Evolutionary conservation across 2,329 filamentous ascomycete genomes (phyloP), one percentile per base, ranked within the genome.

Genomic region (Apiospora sp.): DNA sequence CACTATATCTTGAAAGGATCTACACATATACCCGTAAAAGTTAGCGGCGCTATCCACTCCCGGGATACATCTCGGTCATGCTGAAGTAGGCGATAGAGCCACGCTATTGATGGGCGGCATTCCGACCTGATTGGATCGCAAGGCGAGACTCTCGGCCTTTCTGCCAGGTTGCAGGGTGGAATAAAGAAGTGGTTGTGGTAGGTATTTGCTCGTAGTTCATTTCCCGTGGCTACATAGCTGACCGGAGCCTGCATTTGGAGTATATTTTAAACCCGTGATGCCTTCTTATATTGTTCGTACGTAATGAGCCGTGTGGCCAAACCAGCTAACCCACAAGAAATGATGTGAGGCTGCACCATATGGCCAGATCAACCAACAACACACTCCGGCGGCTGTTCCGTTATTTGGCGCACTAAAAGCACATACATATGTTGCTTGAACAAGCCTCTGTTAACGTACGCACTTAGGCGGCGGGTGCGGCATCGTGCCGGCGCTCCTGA

Each of bases 81-180:
- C 54, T 37, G 12, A n/a, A 61, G 30, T 37, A 30, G 7, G 16
- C 16, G 54, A 37, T n/a, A 64, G 58, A 41, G 22, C 10, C 58
- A 14, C 30, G n/a, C 30, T n/a, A 64, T 64, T 37, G 19, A 14
- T 12, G 34, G 58, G 58, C 19, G 16, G 58, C 58, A 64, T 8
- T 22, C 16, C 58, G 34, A 64, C 30, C 30, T 61, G 30, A 64
- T 64, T 64, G 58, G 58, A 19, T 41, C 58, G 58, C 58, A 64
- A n/a, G 58, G 58, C 19, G 58, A 64, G 58, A 64, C 10, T 34
- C 58, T 64, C 19, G 34, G 34, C 34, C 30, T n/a, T 37, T 61
- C 4, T n/a, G 24, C 5, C 6, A 12, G 1, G 30, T 37, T 4
- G 48, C n/a, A 51, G 22, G 46, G 27, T 61, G 54, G 27, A 27